A percentile compares a stretch with the other conserved stretches of the same genome.
phyloP scores from a whole-genome alignment of 1,139 yeast genomes.

The Protomyces arabidopsidicola region DNA sequence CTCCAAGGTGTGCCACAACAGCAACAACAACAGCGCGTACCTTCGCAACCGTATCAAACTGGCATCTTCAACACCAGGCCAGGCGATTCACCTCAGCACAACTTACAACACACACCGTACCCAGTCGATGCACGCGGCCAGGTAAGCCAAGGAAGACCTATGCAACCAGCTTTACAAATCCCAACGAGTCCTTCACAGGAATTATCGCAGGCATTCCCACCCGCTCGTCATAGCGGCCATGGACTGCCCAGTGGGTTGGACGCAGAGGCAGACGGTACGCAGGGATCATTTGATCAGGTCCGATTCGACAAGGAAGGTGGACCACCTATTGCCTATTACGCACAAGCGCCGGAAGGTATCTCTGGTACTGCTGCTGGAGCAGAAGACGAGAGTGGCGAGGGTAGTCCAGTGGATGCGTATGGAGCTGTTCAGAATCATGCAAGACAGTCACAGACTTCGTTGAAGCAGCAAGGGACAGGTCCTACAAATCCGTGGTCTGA shows the following conservation, averaged over 20 bases:
- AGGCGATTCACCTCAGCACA: neutral
- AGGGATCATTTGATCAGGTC: conserved; percentile 3
- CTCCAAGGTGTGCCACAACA: neutral
- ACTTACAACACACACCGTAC: neutral
- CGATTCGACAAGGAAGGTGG: conserved; percentile 18
- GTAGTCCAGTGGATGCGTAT: neutral
- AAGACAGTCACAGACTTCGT: neutral
- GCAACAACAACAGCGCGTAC: neutral
- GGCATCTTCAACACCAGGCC: neutral
- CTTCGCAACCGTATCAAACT: neutral
- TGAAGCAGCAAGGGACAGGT: neutral
- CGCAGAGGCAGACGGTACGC: too few relatives aligned
- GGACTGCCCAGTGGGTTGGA: too few relatives aligned
- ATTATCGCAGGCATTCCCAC: conserved; percentile 11
- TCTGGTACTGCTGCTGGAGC: neutral
- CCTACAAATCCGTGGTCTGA: neutral
- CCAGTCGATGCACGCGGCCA: neutral
- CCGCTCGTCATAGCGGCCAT: neutral
- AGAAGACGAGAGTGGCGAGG: neutral
- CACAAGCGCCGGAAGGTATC: neutral
- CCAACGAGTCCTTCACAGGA: conserved; percentile 11
- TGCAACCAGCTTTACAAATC: too few relatives aligned
- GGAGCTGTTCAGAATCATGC: neutral
- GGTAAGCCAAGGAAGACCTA: neutral
- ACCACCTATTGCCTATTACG: conserved; percentile 20